Percentiles rank a stretch among this genome's conserved stretches.
These are phyloP conservation scores for Trametes punicea DNA, from an alignment of 768 basidiomycete species.

Conservation along the genomic window DNA sequence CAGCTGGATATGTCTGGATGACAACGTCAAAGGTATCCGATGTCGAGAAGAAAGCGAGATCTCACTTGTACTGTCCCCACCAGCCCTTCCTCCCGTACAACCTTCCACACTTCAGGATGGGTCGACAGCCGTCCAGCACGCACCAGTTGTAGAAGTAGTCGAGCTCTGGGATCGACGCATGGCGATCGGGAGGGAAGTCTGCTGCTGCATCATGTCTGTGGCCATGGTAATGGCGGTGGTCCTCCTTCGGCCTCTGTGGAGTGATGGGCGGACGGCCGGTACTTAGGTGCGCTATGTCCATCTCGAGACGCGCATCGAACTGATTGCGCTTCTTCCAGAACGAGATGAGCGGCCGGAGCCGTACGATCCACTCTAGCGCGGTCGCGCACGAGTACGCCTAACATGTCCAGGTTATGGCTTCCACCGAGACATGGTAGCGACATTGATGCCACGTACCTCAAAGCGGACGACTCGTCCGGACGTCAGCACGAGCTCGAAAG, in stretches of 20 bases:
- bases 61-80: constrained; percentile 77
- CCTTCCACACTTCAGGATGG: constrained; percentile 70
- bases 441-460: constrained; percentile 52
- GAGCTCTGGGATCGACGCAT: constrained; percentile 54
- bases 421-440: not conserved
- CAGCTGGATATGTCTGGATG: constrained; percentile 59
- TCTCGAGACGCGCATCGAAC: constrained; percentile 73
- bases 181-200: constrained; percentile 44
- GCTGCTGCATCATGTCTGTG: constrained; percentile 31
- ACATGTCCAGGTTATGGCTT: too few relatives aligned
- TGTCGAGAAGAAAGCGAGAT: constrained; percentile 5
- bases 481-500: constrained; percentile 73
- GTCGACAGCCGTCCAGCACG: constrained; percentile 70
- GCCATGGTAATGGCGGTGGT: constrained; percentile 35
- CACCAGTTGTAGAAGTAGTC: constrained; percentile 85
- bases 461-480: constrained; percentile 70
- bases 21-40: not conserved
- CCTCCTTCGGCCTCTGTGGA: constrained; percentile 40
- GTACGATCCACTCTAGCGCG: constrained; percentile 83
- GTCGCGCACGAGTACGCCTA: constrained; percentile 64
- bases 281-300: constrained; percentile 62
- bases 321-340: constrained; percentile 83
- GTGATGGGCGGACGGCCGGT: constrained; percentile 57
- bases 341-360: constrained; percentile 60
- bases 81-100: constrained; percentile 69